Conservation (phyloP, 768 basidiomycete genomes). For the Cubamyces lactineus region DNA sequence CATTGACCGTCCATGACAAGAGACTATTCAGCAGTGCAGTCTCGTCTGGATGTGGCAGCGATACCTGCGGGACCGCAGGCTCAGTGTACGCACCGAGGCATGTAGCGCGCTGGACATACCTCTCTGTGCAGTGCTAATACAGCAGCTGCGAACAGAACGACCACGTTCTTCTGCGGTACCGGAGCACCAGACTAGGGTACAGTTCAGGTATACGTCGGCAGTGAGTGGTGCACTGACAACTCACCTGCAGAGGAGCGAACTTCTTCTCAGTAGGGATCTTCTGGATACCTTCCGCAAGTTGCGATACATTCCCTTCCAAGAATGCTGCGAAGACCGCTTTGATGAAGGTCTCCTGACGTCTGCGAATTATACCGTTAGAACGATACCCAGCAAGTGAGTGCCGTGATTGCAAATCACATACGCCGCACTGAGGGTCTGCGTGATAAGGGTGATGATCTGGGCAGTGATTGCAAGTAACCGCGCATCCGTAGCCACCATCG, state of each 20-base stretch:
- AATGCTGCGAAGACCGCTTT: constrained; percentile 56
- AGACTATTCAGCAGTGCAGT: constrained; percentile 55
- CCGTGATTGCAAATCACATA: constrained; percentile 45
- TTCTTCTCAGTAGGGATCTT: constrained; percentile 43
- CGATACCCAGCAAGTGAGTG: not conserved
- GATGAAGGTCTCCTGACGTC: constrained; percentile 67
- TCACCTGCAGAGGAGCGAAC: constrained; percentile 60
- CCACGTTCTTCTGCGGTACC: constrained; percentile 58
- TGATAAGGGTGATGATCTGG: constrained; percentile 67
- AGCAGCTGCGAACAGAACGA: constrained; percentile 68
- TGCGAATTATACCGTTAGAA: constrained; percentile 32
- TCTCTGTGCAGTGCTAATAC: constrained; percentile 68
- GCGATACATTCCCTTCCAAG: constrained; percentile 52
- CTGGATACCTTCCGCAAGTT: constrained; percentile 59
- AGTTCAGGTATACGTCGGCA: not conserved
- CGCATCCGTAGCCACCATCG: constrained; percentile 43
- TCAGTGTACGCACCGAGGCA: not conserved
- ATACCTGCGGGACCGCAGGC: constrained; percentile 44
- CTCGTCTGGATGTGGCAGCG: constrained; percentile 51
- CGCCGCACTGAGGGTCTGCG: constrained; percentile 65
- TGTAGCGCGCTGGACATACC: constrained; percentile 38
- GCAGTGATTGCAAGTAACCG: constrained; percentile 65
- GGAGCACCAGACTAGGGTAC: constrained; percentile 50
- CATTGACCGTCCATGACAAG: constrained; percentile 60
- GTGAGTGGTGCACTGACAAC: constrained; percentile 7